Conservation (phyloP, 306 rosid genomes). For the Quercus dentata region DNA sequence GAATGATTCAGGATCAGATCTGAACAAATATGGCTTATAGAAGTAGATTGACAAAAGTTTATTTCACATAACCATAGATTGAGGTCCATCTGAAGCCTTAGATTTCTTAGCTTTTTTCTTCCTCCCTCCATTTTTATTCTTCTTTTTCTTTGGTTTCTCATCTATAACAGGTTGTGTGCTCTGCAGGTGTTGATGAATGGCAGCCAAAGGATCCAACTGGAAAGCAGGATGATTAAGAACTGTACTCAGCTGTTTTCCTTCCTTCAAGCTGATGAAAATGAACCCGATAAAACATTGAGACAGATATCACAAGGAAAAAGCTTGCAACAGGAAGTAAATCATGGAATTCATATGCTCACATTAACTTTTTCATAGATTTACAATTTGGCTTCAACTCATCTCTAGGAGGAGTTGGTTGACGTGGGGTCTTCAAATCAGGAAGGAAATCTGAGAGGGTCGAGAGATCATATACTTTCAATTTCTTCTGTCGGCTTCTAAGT, state of each 20-base stretch:
- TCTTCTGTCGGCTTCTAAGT: conserved; percentile 57
- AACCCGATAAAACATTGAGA: background rate
- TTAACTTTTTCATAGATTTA: conserved; percentile 57
- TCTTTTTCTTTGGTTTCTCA: conserved; percentile 53
- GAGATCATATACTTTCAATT: conserved; percentile 72
- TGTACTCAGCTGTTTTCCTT: conserved; percentile 43
- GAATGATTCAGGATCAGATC: background rate
- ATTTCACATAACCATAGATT: conserved; percentile 56
- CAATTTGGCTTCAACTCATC: conserved; percentile 46
- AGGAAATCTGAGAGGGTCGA: conserved; percentile 60
- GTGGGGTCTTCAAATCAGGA: conserved; percentile 47
- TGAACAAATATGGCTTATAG: conserved; percentile 4
- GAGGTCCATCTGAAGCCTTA: conserved; percentile 34
- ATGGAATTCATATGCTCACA: conserved; percentile 41
- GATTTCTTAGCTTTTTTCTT: conserved; percentile 56
- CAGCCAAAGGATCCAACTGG: conserved; percentile 57
- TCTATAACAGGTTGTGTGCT: conserved; percentile 55
- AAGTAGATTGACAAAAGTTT: conserved; percentile 1
- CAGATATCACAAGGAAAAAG: conserved; percentile 1
- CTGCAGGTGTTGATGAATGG: conserved; percentile 55
- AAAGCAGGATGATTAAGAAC: conserved; percentile 56
- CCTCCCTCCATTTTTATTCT: conserved; percentile 58
- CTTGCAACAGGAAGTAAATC: conserved; percentile 13
- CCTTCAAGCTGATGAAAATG: conserved; percentile 60
- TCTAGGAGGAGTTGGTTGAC: conserved; percentile 15